phyloP scores from a whole-genome alignment of 202 grass and related monocot species.

The Carex arenaria region DNA sequence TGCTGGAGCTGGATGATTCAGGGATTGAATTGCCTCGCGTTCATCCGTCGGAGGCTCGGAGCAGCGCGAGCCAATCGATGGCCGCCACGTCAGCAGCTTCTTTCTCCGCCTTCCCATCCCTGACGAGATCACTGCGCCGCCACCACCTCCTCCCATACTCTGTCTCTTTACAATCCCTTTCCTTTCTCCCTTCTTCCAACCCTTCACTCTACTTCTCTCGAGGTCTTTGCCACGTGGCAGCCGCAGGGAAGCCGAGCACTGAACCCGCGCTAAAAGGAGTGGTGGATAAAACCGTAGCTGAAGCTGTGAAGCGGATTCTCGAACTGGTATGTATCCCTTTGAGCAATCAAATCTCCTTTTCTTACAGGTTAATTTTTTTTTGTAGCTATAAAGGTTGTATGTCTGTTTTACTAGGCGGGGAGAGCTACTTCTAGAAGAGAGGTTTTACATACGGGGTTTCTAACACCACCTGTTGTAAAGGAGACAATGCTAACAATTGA shows the following conservation, averaged over 20 bases:
- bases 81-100: constrained; percentile 10
- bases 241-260: constrained; percentile 19
- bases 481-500: constrained; percentile 64
- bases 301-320: constrained; percentile 72
- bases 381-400: not conserved
- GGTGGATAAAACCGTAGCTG: constrained; percentile 43
- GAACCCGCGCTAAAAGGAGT: constrained; percentile 35
- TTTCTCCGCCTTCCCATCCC: constrained; percentile 15
- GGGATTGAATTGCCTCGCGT: no score
- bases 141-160: constrained; percentile 19
- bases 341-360: not conserved
- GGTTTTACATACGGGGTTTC: constrained; percentile 72
- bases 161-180: not conserved
- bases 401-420: constrained; percentile 41
- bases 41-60: not conserved
- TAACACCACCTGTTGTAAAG: constrained; percentile 71
- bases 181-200: not conserved
- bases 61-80: constrained; percentile 24
- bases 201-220: constrained; percentile 28
- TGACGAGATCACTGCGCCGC: constrained; percentile 46
- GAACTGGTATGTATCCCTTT: constrained; percentile 64
- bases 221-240: constrained; percentile 32
- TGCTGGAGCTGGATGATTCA: no score
- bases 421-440: constrained; percentile 61
- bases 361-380: not conserved